Conservation (phyloP, 139 green algal species). For the Chlorella sp. region DNA sequence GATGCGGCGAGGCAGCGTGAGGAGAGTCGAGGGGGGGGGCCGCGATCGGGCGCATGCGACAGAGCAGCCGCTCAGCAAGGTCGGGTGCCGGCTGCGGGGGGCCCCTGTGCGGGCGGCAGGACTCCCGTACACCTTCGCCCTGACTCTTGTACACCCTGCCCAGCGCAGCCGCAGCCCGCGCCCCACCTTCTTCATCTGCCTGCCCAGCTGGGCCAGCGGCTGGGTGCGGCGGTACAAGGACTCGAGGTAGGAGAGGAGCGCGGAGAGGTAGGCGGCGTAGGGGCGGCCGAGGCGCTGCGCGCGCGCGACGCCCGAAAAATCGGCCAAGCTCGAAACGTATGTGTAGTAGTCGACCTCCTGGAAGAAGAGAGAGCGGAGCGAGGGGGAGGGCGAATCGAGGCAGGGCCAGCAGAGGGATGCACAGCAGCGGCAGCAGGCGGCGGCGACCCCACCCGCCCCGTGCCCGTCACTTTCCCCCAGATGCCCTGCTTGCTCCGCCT, state of each 20-base stretch:
- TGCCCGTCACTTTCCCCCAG: too few species aligned
- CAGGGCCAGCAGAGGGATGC: too few species aligned
- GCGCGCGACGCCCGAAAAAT: slow-evolving; percentile 51
- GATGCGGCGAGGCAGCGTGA: too few species aligned
- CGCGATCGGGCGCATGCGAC: neutral
- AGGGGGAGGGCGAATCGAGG: too few species aligned
- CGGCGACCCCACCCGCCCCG: too few species aligned
- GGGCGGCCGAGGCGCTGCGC: slow-evolving; percentile 42
- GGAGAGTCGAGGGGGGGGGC: neutral
- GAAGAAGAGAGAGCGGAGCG: too few species aligned
- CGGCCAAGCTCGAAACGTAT: slow-evolving; percentile 63
- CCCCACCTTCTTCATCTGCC: slow-evolving; percentile 54
- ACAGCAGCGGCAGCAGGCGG: too few species aligned
- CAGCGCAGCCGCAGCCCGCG: too few species aligned
- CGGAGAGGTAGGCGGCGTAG: slow-evolving; percentile 75
- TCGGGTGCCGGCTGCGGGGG: neutral
- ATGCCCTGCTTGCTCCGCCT: too few species aligned
- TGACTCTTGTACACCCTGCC: too few species aligned
- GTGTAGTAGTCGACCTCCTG: slow-evolving; percentile 66
- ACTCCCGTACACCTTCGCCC: neutral
- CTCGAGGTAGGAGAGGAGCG: slow-evolving; percentile 82
- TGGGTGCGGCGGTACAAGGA: slow-evolving; percentile 90
- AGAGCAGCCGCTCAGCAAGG: neutral
- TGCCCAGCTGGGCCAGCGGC: slow-evolving; percentile 75
- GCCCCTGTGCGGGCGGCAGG: neutral